Evolutionary conservation across 306 rosid genomes (phyloP).

Genomic region (Ochetophila trinervis): DNA sequence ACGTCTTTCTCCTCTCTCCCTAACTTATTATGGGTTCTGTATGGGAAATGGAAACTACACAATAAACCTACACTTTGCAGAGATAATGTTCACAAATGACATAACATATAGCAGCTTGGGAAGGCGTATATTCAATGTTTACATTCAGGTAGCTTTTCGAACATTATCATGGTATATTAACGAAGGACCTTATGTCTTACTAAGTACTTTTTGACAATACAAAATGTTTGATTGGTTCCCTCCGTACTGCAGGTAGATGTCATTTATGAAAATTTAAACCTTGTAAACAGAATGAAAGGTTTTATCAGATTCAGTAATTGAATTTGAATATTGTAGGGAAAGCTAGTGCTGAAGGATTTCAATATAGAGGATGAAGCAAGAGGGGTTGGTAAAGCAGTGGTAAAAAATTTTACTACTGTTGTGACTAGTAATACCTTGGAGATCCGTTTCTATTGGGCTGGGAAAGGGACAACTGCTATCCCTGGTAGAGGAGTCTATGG

Average conservation of each 20-base stretch:
- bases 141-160: slow-evolving; percentile 34
- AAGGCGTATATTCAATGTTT: slow-evolving; percentile 48
- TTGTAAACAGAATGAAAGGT: not conserved
- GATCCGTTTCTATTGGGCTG: slow-evolving; percentile 45
- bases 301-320: not conserved
- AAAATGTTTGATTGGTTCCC: not conserved
- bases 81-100: slow-evolving; percentile 24
- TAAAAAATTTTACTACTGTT: not conserved
- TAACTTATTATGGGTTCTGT: slow-evolving; percentile 46
- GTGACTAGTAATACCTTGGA: slow-evolving; percentile 28
- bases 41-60: slow-evolving; percentile 39
- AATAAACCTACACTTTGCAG: slow-evolving; percentile 42
- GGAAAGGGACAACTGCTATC: slow-evolving; percentile 40
- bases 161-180: not conserved
- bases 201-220: not conserved
- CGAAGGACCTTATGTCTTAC: not conserved
- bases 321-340: slow-evolving; percentile 25
- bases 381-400: slow-evolving; percentile 19
- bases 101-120: slow-evolving; percentile 37
- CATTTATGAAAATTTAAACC: not conserved
- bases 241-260: not conserved
- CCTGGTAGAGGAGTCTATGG: slow-evolving; percentile 38
- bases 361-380: slow-evolving; percentile 38
- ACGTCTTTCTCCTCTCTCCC: slow-evolving; percentile 59
- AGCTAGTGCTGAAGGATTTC: slow-evolving; percentile 32